Evolutionary conservation across 2,329 filamentous ascomycete genomes (phyloP), one percentile per base, ranked within the genome.

Genomic region (Aspergillus brasiliensis): DNA sequence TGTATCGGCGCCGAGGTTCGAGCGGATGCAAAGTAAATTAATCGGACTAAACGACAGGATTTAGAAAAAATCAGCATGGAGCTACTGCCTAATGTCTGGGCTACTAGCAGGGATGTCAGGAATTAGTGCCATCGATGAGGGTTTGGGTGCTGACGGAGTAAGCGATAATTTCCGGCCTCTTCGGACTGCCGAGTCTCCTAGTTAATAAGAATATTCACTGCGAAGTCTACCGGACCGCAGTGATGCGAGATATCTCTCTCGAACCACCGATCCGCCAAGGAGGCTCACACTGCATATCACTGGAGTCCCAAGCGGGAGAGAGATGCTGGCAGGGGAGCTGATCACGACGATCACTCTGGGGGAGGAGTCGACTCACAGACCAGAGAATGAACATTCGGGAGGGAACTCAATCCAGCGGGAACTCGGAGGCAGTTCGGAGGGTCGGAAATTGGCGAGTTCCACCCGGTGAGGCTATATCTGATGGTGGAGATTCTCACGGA

Each of bases 261-360:
- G 11, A 34, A 11, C 5, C 31, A 34, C 5, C 13, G 31, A 15
- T 34, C 31, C 13, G 31, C 31, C 31, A 34, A 34, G 11, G 25
- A 34, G 13, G 31, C 4, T 34, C 11, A 34, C 31, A 13, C 31
- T 34, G 31, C 31, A 4, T 34, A 17, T 23, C 23, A 15, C 15
- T 27, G 44, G 23, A 25, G 13, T 23, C 4, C 15, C 44, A 15
- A 7, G 44, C 15, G 44, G 44, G 11, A 48, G 44, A 48, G 11
- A 48, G 44, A 48, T 13, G 37, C 10, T 8, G 25, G 25, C 21
- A 8, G 8, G n/a, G n/a, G 38, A 54, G 51, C 23, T 28, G 23
- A 44, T 54, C 15, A 15, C 31, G 51, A 54, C 51, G 51, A 54
- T 51, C 46, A 34, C 44, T 38, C 31, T 34, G 31, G 37, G 31